phyloP scores from a whole-genome alignment of 805 yeast species.

The Clavispora phyllophila region DNA sequence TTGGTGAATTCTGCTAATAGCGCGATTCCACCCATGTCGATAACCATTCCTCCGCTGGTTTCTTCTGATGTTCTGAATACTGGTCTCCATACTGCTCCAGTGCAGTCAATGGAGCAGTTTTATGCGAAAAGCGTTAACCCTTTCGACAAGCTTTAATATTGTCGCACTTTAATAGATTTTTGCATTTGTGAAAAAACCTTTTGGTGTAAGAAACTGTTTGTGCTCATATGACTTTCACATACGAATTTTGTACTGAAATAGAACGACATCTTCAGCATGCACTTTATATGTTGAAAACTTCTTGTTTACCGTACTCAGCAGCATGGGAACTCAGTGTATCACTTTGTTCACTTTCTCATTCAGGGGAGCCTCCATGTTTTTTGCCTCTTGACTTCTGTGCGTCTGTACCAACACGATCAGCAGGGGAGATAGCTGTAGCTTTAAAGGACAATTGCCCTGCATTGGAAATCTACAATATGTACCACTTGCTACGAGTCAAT shows the following conservation, averaged over 20 bases:
- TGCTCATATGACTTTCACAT: background rate
- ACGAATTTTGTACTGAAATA: background rate
- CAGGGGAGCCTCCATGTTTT: conserved; percentile 10
- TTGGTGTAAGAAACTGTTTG: background rate
- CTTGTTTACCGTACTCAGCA: conserved; percentile 1
- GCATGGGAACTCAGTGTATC: conserved; percentile 11
- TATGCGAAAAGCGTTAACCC: conserved; percentile 15
- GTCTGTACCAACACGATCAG: background rate
- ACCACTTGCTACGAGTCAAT: conserved; percentile 1
- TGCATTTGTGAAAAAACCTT: background rate
- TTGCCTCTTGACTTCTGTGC: conserved; percentile 10
- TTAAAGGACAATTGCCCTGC: conserved; percentile 6
- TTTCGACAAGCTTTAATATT: conserved; percentile 8
- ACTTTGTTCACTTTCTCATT: conserved; percentile 9
- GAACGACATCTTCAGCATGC: background rate
- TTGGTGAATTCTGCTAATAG: background rate
- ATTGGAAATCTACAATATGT: conserved; percentile 5
- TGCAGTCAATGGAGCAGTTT: conserved; percentile 16
- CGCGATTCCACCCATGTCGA: background rate
- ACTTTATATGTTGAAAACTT: background rate
- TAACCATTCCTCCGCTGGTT: conserved; percentile 14
- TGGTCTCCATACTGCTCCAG: conserved; percentile 15
- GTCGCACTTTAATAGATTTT: conserved; percentile 1
- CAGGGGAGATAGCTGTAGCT: background rate
- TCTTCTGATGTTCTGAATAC: conserved; percentile 7